These are phyloP conservation scores for Flammula alnicola DNA, from an alignment of 1,284 basidiomycete species.

Conservation along the genomic window DNA sequence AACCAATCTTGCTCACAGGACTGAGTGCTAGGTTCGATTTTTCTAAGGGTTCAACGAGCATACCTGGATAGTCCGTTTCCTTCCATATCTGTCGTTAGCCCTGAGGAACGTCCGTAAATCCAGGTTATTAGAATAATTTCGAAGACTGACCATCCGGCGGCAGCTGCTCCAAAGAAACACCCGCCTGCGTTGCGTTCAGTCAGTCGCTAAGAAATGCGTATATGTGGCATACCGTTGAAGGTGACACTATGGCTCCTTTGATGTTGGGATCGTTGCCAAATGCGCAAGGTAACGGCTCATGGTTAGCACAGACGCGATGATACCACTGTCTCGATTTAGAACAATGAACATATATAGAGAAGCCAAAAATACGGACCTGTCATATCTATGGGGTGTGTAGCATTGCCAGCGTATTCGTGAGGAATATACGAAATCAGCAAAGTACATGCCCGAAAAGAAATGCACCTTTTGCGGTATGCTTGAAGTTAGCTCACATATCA, in stretches of 20 bases:
- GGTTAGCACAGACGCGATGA: slow-evolving; percentile 67
- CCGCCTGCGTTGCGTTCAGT: slow-evolving; percentile 39
- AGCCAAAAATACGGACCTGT: slow-evolving; percentile 43
- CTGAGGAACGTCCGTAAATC: too few species aligned
- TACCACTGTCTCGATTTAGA: slow-evolving; percentile 43
- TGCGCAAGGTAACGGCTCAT: slow-evolving; percentile 53
- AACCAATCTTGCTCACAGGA: slow-evolving; percentile 44
- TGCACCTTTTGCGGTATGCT: slow-evolving; percentile 48
- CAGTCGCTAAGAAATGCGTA: neutral
- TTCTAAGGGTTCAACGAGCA: neutral
- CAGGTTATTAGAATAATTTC: neutral
- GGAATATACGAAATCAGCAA: neutral
- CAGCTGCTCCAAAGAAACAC: slow-evolving; percentile 57
- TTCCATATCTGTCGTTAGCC: slow-evolving; percentile 58
- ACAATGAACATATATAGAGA: neutral
- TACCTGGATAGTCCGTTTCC: slow-evolving; percentile 63
- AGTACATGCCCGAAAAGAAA: slow-evolving; percentile 55
- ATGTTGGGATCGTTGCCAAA: slow-evolving; percentile 47
- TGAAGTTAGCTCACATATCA: slow-evolving; percentile 3
- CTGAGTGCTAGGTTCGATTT: slow-evolving; percentile 6
- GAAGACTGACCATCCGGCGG: slow-evolving; percentile 50
- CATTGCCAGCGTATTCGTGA: slow-evolving; percentile 6
- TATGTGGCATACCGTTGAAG: slow-evolving; percentile 49
- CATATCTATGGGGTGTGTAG: slow-evolving; percentile 43
- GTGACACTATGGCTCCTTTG: slow-evolving; percentile 62